A percentile compares a stretch with the other conserved stretches of the same genome.
These are phyloP conservation scores for Nannochloris sp. DNA, from an alignment of 139 green algal genomes.

Conservation along the genomic window DNA sequence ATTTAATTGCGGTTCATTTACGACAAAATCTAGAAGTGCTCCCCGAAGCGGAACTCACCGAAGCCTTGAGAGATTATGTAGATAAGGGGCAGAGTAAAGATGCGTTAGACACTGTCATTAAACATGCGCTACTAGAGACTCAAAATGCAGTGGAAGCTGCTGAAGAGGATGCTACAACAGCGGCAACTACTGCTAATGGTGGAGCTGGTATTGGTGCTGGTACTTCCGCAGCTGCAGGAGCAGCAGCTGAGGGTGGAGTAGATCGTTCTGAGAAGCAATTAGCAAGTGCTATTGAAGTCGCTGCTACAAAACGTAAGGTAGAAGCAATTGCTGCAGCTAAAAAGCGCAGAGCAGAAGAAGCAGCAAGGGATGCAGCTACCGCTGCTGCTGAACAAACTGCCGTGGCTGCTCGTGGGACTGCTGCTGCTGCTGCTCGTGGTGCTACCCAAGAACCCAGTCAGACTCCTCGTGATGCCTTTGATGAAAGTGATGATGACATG, in stretches of 20 bases:
- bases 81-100: slow-evolving; percentile 83
- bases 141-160: slow-evolving; percentile 3
- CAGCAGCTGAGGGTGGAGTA: not conserved
- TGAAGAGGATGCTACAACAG: slow-evolving; percentile 3
- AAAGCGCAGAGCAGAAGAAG: not conserved
- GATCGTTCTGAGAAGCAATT: not conserved
- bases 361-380: not conserved
- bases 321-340: not conserved
- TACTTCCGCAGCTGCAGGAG: no score
- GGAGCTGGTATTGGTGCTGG: not conserved
- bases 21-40: slow-evolving; percentile 58
- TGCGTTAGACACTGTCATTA: slow-evolving; percentile 29
- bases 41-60: slow-evolving; percentile 45
- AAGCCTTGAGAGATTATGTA: slow-evolving; percentile 80
- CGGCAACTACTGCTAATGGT: not conserved
- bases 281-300: not conserved
- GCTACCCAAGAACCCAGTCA: not conserved
- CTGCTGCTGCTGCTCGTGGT: not conserved
- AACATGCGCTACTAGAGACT: slow-evolving; percentile 24
- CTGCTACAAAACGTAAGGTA: not conserved
- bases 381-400: not conserved
- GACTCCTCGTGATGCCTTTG: not conserved
- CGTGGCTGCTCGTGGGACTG: not conserved
- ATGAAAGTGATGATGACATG: not conserved
- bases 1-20: slow-evolving; percentile 66